These are phyloP conservation scores for Komagataella kurtzmanii DNA, from an alignment of 805 yeast genomes.

Conservation along the genomic window DNA sequence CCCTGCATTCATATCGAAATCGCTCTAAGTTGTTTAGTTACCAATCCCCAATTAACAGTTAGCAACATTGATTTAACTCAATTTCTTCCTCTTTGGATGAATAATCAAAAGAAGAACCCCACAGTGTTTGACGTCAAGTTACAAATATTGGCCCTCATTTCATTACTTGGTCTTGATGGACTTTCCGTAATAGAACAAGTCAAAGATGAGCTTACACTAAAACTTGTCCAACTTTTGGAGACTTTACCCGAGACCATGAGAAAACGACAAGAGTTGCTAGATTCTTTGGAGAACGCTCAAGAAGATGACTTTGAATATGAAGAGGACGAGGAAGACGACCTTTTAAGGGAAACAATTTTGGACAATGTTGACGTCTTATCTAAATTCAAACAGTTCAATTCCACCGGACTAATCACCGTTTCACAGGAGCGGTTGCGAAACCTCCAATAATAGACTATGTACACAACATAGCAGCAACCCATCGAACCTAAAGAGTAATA, in stretches of 20 bases:
- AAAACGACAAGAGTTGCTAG: slow-evolving; percentile 28
- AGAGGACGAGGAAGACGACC: slow-evolving; percentile 15
- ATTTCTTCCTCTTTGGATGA: slow-evolving; percentile 34
- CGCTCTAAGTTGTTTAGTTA: slow-evolving; percentile 24
- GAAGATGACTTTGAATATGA: slow-evolving; percentile 9
- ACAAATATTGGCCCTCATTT: slow-evolving; percentile 31
- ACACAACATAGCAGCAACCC: not conserved
- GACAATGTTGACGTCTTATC: slow-evolving; percentile 18
- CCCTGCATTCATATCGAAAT: slow-evolving; percentile 22
- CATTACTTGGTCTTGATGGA: slow-evolving; percentile 19
- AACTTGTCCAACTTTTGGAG: slow-evolving; percentile 26
- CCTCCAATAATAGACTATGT: not conserved
- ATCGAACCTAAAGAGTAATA: not conserved
- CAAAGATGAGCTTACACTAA: slow-evolving; percentile 8
- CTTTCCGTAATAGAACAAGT: not conserved
- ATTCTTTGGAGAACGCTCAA: slow-evolving; percentile 17
- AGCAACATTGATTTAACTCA: slow-evolving; percentile 22
- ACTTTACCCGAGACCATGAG: slow-evolving; percentile 35
- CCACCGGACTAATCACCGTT: not conserved
- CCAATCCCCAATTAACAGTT: slow-evolving; percentile 23
- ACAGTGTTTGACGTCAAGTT: slow-evolving; percentile 44
- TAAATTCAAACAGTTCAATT: slow-evolving; percentile 14
- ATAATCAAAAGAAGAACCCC: slow-evolving; percentile 25
- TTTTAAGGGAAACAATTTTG: slow-evolving; percentile 17
- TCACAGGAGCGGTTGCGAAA: not conserved